phyloP scores from a whole-genome alignment of 768 basidiomycete genomes.

The Auricularia heimuer region DNA sequence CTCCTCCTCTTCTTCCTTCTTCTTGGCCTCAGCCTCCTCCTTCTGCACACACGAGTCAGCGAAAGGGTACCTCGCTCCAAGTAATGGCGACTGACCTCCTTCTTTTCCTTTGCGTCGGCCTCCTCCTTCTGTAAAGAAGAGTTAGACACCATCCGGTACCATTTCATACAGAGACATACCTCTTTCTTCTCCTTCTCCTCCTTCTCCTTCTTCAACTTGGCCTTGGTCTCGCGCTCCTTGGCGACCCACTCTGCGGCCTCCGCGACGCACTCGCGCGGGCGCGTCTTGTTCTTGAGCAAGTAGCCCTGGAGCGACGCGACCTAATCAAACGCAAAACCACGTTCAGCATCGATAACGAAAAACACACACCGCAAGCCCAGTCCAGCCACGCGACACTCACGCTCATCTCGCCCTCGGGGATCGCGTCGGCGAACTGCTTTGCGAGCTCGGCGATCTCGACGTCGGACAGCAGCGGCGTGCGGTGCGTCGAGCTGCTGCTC shows the following conservation, averaged over 20 bases:
- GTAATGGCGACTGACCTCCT: slow-evolving; percentile 35
- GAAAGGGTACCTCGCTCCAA: slow-evolving; percentile 8
- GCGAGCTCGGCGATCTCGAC: slow-evolving; percentile 69
- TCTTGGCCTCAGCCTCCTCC: slow-evolving; percentile 31
- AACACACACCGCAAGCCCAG: neutral
- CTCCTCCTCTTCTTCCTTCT: slow-evolving; percentile 13
- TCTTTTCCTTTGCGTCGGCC: slow-evolving; percentile 19
- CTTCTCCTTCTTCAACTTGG: slow-evolving; percentile 60
- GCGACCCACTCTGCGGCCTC: slow-evolving; percentile 71
- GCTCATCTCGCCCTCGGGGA: slow-evolving; percentile 81
- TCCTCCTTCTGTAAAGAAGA: slow-evolving; percentile 6
- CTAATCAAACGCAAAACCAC: slow-evolving; percentile 25
- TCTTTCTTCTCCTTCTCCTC: slow-evolving; percentile 44
- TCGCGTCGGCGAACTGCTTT: slow-evolving; percentile 70
- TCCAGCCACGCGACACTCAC: slow-evolving; percentile 33
- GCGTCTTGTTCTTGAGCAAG: slow-evolving; percentile 80
- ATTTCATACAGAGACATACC: slow-evolving; percentile 21
- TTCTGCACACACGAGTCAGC: slow-evolving; percentile 20
- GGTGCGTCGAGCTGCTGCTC: slow-evolving; percentile 33
- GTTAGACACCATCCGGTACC: slow-evolving; percentile 4
- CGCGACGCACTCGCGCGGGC: slow-evolving; percentile 76
- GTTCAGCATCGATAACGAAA: neutral
- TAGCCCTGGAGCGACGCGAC: slow-evolving; percentile 81
- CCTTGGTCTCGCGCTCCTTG: slow-evolving; percentile 74
- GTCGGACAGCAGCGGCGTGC: slow-evolving; percentile 63